Conservation (phyloP, 371 early-diverging fungal genomes). For the Mucor sp. region DNA sequence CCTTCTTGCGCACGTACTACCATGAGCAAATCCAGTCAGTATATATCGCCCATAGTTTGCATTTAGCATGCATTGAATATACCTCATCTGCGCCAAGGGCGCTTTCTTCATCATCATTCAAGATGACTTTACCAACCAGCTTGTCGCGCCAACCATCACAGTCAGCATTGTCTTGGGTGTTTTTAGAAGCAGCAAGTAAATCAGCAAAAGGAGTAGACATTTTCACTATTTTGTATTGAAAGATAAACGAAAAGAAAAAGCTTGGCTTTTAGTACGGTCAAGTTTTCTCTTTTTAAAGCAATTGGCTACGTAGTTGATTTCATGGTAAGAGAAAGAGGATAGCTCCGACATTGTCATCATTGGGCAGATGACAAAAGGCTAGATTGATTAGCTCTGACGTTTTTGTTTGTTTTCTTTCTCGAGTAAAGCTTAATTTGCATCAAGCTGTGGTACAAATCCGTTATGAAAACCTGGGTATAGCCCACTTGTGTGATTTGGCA, state of each 20-base stretch:
- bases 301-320: not conserved
- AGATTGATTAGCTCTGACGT: not conserved
- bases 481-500: not conserved
- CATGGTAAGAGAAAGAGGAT: not conserved
- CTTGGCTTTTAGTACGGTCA: not conserved
- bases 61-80: not conserved
- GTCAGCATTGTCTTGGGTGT: not conserved
- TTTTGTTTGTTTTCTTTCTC: not conserved
- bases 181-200: not conserved
- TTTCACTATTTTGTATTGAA: not conserved
- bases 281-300: not conserved
- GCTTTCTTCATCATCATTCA: conserved; percentile 30
- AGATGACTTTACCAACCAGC: conserved; percentile 37
- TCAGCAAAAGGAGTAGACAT: conserved; percentile 10
- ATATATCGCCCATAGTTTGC: no score
- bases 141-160: conserved; percentile 42
- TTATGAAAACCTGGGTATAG: not conserved
- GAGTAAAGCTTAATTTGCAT: not conserved
- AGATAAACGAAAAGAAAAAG: not conserved
- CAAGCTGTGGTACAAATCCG: not conserved
- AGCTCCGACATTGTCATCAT: not conserved
- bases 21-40: not conserved
- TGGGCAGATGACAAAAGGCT: not conserved
- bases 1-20: conserved; percentile 33
- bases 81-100: conserved; percentile 33